Evolutionary conservation across 768 basidiomycete species (phyloP), one percentile per base, ranked within the genome.

Genomic region (Amanita phalloides): DNA sequence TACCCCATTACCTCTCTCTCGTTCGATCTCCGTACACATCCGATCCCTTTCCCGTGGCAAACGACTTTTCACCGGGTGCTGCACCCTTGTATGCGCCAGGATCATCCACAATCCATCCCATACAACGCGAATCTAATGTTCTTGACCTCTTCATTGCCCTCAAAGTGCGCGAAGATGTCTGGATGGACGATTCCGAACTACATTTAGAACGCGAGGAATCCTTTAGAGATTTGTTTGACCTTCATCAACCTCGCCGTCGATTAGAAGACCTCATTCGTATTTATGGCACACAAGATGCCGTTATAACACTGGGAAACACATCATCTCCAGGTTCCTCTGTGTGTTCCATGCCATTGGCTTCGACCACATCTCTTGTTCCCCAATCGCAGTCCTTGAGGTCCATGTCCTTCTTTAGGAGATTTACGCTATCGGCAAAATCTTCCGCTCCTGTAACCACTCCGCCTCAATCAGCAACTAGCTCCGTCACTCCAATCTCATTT

Each of bases 111-210:
- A 51, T 78, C 4, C 67, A 70, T 20, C 71, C 75, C 28, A 58
- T 75, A 32, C 87, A 90, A 59, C 79, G 88, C 55, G 89, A 91
- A 62, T 87, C 88, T 0, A 65, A 68, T 51, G 74, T 84, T 14
- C 76, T 92, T 20, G 90, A 92, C 68, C 73, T 75, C 53, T 90
- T 86, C 71, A 84, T 92, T 45, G 78, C 81, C 3, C 76, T 91
- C 60, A 86, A 86, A 65, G 83, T 86, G 48, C 79, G 78, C 20
- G 84, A 90, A 61, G 90, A 91, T 65, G 74, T 90, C 41, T 82
- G 83, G 72, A 68, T 73, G 37, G 87, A 90, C 64, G 84, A 88
- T 45, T 74, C 76, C 2, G 79, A 81, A 61, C 72, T 90, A 21
- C 86, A 91, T 57, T 76, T 88, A 44, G 83, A 84, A 58, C 72